phyloP scores from a whole-genome alignment of 805 yeast genomes.

The Wickerhamia fluorescens region DNA sequence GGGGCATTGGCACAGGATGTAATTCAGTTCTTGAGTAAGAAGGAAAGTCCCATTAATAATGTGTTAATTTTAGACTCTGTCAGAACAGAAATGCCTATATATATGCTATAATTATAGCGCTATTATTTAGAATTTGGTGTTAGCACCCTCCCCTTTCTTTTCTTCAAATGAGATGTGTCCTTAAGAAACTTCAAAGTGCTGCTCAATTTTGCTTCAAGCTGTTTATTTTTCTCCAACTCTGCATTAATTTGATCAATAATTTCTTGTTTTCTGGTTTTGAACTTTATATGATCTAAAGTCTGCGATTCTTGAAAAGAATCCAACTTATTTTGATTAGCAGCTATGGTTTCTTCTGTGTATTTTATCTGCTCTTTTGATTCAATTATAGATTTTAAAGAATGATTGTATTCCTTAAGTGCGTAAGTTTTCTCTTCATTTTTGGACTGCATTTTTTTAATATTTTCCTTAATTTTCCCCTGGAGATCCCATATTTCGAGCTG shows the following conservation, averaged over 20 bases:
- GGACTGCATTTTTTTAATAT: slow-evolving; percentile 39
- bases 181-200: slow-evolving; percentile 27
- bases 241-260: slow-evolving; percentile 15
- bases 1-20: slow-evolving; percentile 89
- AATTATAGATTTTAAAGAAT: slow-evolving; percentile 46
- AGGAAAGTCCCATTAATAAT: slow-evolving; percentile 79
- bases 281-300: slow-evolving; percentile 15
- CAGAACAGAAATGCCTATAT: slow-evolving; percentile 71
- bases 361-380: slow-evolving; percentile 34
- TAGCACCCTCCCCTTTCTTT: slow-evolving; percentile 33
- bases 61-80: slow-evolving; percentile 70
- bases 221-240: slow-evolving; percentile 17
- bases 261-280: slow-evolving; percentile 13
- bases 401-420: slow-evolving; percentile 50
- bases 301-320: slow-evolving; percentile 3
- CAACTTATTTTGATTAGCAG: too few relatives aligned
- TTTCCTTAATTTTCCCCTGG: slow-evolving; percentile 37
- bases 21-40: slow-evolving; percentile 69
- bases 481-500: slow-evolving; percentile 40
- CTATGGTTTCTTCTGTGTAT: too few relatives aligned
- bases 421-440: slow-evolving; percentile 55
- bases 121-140: slow-evolving; percentile 19
- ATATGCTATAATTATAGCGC: slow-evolving; percentile 28
- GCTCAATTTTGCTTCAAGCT: slow-evolving; percentile 21
- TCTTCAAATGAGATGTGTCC: slow-evolving; percentile 36